Conservation (phyloP, 2,329 filamentous ascomycete species). For the Bimuria novae-zelandiae region DNA sequence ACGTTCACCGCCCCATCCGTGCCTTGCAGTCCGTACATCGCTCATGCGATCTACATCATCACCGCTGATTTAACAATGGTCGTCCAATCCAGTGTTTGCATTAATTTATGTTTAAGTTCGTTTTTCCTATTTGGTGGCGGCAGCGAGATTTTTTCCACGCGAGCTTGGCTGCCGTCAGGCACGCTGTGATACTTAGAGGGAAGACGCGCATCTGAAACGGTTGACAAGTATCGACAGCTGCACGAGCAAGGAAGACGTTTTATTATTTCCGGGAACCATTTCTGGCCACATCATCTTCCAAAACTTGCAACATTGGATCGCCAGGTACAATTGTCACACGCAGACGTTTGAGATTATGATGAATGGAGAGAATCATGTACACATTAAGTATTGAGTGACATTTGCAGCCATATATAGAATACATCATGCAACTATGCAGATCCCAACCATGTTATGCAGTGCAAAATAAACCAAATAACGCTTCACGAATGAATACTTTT, state of each 20-base stretch:
- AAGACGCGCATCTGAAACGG: background rate
- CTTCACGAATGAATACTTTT: conserved; percentile 5
- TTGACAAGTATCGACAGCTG: background rate
- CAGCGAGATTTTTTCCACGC: conserved; percentile 21
- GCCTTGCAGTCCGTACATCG: conserved; percentile 16
- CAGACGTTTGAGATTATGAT: background rate
- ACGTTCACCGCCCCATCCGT: conserved; percentile 7
- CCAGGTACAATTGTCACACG: background rate
- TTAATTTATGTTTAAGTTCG: too few species aligned
- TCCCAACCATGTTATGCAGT: conserved; percentile 19
- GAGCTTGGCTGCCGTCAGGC: conserved; percentile 14
- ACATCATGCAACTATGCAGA: conserved; percentile 27
- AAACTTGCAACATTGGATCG: background rate
- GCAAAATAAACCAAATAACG: conserved; percentile 8
- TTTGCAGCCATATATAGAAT: conserved; percentile 15
- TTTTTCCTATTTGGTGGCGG: too few species aligned
- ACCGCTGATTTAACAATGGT: too few species aligned
- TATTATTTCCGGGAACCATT: background rate
- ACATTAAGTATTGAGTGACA: conserved; percentile 21
- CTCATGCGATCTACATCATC: conserved; percentile 29
- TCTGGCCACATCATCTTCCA: background rate
- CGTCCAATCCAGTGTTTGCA: too few species aligned
- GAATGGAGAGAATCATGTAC: background rate
- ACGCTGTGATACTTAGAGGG: background rate
- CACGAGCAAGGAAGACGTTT: background rate